Evolutionary conservation across 768 basidiomycete genomes (phyloP).

Genomic region (Mycena floridula): DNA sequence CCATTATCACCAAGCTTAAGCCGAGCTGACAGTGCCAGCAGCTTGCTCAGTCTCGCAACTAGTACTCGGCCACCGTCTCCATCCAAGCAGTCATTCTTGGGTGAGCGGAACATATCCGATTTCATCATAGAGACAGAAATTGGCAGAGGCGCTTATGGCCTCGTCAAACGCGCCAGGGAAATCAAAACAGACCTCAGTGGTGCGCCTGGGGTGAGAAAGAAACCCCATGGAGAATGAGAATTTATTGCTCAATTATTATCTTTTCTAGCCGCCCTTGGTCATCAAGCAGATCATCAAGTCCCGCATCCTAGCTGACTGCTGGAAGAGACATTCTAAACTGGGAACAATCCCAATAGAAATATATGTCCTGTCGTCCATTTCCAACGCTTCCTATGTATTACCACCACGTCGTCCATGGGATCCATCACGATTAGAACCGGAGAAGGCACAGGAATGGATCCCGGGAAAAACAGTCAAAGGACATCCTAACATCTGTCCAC

Average conservation of each 20-base stretch:
- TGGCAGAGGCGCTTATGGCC: conserved; percentile 91
- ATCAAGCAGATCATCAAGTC: conserved; percentile 99
- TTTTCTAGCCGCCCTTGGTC: conserved; percentile 72
- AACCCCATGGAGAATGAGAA: no score
- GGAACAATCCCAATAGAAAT: conserved; percentile 99
- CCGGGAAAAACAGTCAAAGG: conserved; percentile 73
- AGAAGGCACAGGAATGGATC: conserved; percentile 45
- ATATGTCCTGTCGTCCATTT: conserved; percentile 88
- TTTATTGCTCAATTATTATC: no score
- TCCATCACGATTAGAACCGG: conserved; percentile 42
- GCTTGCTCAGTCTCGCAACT: conserved; percentile 50
- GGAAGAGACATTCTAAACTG: conserved; percentile 93
- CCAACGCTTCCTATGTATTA: conserved; percentile 73
- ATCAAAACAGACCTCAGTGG: conserved; percentile 69
- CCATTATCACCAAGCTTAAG: conserved; percentile 61
- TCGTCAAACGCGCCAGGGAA: conserved; percentile 87
- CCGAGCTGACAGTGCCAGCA: conserved; percentile 58
- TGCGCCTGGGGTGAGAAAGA: conserved; percentile 67
- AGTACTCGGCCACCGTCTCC: conserved; percentile 67
- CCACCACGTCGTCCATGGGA: conserved; percentile 80
- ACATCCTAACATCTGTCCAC: conserved; percentile 91
- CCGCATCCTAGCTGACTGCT: conserved; percentile 96
- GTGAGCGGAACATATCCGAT: conserved; percentile 74
- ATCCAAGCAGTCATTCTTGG: conserved; percentile 38
- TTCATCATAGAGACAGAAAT: conserved; percentile 85